Percentiles rank a stretch among this genome's conserved stretches.
phyloP scores from a whole-genome alignment of 2,329 filamentous ascomycete species.

The Ophiostoma angusticollis region DNA sequence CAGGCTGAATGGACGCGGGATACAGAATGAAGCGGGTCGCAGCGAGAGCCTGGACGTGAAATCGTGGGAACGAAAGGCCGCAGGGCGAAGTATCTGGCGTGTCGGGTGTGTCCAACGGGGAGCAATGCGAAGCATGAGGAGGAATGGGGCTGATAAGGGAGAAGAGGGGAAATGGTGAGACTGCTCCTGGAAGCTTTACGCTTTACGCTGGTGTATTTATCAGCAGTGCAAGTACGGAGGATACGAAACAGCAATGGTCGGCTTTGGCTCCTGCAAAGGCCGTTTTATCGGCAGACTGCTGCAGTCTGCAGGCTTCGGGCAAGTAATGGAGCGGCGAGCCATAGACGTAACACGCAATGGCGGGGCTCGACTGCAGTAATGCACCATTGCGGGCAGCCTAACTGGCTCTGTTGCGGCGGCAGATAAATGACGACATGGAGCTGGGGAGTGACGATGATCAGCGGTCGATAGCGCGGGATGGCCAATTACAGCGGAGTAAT shows the following conservation, averaged over 20 bases:
- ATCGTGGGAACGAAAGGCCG: not conserved
- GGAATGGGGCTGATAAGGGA: constrained; percentile 12
- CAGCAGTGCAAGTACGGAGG: not conserved
- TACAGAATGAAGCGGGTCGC: too few relatives aligned
- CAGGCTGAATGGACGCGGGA: constrained; percentile 1
- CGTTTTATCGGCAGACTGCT: not conserved
- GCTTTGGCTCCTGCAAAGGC: too few relatives aligned
- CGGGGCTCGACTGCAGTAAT: constrained; percentile 3
- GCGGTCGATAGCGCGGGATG: not conserved
- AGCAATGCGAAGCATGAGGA: constrained; percentile 3
- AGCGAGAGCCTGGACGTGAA: too few relatives aligned
- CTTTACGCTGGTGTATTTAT: not conserved
- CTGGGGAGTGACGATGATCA: not conserved
- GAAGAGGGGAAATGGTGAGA: constrained; percentile 7
- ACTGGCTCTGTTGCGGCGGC: constrained; percentile 3
- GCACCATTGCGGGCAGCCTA: constrained; percentile 4
- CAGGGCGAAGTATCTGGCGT: not conserved
- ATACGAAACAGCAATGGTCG: not conserved
- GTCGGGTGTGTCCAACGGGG: too few relatives aligned
- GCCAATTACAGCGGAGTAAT: constrained; percentile 3
- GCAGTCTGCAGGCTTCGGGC: not conserved
- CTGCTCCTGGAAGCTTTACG: too few relatives aligned
- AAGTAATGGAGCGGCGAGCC: not conserved
- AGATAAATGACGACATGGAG: constrained; percentile 9
- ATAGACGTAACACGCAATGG: constrained; percentile 5